Base-by-base conservation (phyloP, 371 early-diverging fungal genomes). In the Gilbertella persicaria region DNA sequence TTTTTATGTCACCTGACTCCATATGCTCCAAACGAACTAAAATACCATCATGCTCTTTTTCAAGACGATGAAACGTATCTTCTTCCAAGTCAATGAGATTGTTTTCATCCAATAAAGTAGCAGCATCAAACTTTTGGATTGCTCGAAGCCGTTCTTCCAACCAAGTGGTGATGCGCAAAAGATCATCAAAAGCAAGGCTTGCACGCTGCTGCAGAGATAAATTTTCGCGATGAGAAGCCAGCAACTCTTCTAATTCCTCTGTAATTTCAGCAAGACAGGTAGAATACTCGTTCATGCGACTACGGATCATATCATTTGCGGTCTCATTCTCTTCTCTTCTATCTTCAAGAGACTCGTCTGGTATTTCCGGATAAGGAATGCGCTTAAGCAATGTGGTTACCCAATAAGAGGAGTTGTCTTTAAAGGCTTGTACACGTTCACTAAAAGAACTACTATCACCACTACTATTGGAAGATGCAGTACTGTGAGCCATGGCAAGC, bases 171-270 rank as follows among this genome's bases (percentile, higher is more conserved):
- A 78, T 52, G 4, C 69, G 57, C 5, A 58, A 47, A 55, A 75
- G 53, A 48, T 78, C 79, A 17, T 78, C 71, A 23, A 70, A 67
- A 4, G 61, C 67, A 4, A 71, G 51, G 10, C 60, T 60, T 5
- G 73, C 67, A 5, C 68, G 60, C 26, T 72, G 67, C n/a, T 73
- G 69, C 7, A 80, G 49, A 5, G 68, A 66, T 17, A 77, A 45
- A 21, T 53, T 56, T 36, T 69, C 60, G n/a, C 74, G 71, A 40
- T 71, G 71, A 5, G 61, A 53, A 4, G 60, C 37, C 19, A 80
- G 38, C 2, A 74, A 47, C 17, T 64, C 62, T 19, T 75, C 66
- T 3, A 78, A 49, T 14, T 63, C 62, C 20, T 71, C 70, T 1
- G 64, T 64, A 0, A 69, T 33, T 30, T 62, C 62, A n/a, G 62